These are phyloP conservation scores for Trypanosoma mega DNA, from an alignment of 208 protist species.

Conservation along the genomic window DNA sequence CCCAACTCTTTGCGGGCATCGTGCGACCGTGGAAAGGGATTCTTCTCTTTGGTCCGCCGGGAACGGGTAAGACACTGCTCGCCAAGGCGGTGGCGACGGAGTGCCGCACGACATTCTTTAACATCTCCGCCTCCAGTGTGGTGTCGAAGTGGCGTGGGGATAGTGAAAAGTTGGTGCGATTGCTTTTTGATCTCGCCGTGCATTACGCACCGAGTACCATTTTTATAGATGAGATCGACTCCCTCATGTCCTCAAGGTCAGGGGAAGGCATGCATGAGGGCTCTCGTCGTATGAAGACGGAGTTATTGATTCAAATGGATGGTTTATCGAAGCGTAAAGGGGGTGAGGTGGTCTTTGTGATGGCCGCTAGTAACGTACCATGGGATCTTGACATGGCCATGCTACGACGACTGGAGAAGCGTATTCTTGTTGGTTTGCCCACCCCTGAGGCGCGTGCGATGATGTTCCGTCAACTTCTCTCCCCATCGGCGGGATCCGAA, in stretches of 20 bases:
- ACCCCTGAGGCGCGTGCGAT: slow-evolving; percentile 50
- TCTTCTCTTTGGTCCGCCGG: slow-evolving; percentile 96
- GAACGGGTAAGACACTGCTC: slow-evolving; percentile 98
- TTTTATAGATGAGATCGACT: slow-evolving; percentile 99
- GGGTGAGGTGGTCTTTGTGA: slow-evolving; percentile 89
- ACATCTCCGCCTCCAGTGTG: slow-evolving; percentile 96
- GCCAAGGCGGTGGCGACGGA: slow-evolving; percentile 96
- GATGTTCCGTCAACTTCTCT: slow-evolving; percentile 75
- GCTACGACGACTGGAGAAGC: slow-evolving; percentile 90
- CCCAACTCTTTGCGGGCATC: slow-evolving; percentile 90
- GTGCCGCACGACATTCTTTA: slow-evolving; percentile 99
- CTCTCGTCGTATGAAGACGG: slow-evolving; percentile 92
- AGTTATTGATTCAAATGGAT: slow-evolving; percentile 94
- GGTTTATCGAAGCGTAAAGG: slow-evolving; percentile 77
- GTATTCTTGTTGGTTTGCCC: slow-evolving; percentile 89
- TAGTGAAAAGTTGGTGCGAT: slow-evolving; percentile 96
- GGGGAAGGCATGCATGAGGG: slow-evolving; percentile 93
- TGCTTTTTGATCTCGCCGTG: slow-evolving; percentile 94
- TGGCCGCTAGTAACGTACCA: slow-evolving; percentile 92
- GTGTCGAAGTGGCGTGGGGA: slow-evolving; percentile 98
- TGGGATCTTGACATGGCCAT: slow-evolving; percentile 94
- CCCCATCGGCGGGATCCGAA: slow-evolving; percentile 2
- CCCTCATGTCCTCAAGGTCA: slow-evolving; percentile 94
- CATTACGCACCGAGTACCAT: slow-evolving; percentile 96
- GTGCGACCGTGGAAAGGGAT: slow-evolving; percentile 96